Percentiles rank a stretch among this genome's conserved stretches.
Evolutionary conservation across 768 basidiomycete genomes (phyloP).

Genomic region (Calocybe gangraenosa): DNA sequence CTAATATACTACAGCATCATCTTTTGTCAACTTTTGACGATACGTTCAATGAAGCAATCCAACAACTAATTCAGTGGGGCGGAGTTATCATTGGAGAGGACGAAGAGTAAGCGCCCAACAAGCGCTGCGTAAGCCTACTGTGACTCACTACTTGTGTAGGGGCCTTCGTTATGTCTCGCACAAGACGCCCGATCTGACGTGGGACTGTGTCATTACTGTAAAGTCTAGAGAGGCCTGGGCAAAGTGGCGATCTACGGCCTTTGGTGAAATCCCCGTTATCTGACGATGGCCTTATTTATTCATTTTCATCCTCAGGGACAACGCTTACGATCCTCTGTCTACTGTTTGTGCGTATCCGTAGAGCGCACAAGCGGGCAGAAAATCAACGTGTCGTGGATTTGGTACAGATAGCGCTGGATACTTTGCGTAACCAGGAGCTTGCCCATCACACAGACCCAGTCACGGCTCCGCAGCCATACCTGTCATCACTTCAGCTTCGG

Average conservation of each 20-base stretch:
- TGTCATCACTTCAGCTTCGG: constrained; percentile 84
- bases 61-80: constrained; percentile 71
- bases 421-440: constrained; percentile 78
- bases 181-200: constrained; percentile 61
- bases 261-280: not conserved
- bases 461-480: constrained; percentile 65
- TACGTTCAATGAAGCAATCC: constrained; percentile 75
- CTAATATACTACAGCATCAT: constrained; percentile 39
- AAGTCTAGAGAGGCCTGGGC: constrained; percentile 63
- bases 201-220: constrained; percentile 63
- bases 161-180: constrained; percentile 75
- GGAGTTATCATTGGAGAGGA: constrained; percentile 66
- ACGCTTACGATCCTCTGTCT: constrained; percentile 5
- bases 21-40: constrained; percentile 61
- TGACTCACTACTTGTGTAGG: constrained; percentile 32
- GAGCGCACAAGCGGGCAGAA: constrained; percentile 53
- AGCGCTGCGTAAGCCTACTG: no score
- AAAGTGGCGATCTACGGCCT: constrained; percentile 53
- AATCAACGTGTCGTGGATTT: constrained; percentile 63
- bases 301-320: constrained; percentile 7
- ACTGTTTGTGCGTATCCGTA: constrained; percentile 24
- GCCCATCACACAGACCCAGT: constrained; percentile 81
- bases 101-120: constrained; percentile 35
- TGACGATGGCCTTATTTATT: not conserved
- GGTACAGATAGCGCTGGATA: constrained; percentile 76